Conservation (phyloP, 2,329 filamentous ascomycete species). For the Blastomyces parvus region DNA sequence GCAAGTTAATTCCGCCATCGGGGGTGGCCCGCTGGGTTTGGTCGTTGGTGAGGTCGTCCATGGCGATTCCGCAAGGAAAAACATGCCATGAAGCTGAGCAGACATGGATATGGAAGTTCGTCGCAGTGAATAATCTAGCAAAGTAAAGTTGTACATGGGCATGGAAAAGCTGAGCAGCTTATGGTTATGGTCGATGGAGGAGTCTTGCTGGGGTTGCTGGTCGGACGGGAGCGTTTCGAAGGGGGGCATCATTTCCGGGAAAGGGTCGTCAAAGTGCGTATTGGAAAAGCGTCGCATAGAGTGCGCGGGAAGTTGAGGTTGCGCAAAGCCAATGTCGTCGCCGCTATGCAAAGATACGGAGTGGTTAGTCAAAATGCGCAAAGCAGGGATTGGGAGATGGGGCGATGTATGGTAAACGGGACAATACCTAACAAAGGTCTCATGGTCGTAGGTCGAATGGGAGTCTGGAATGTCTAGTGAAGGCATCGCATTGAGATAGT, state of each 20-base stretch:
- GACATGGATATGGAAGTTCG: conserved; percentile 48
- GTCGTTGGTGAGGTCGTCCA: conserved; percentile 48
- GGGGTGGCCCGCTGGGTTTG: conserved; percentile 45
- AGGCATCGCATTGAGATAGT: conserved; percentile 42
- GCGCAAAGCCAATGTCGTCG: conserved; percentile 44
- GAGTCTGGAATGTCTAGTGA: conserved; percentile 49
- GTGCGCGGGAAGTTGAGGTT: conserved; percentile 30
- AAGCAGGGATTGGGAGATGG: conserved; percentile 15
- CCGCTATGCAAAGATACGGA: conserved; percentile 30
- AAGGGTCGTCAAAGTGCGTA: conserved; percentile 41
- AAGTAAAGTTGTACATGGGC: conserved; percentile 50
- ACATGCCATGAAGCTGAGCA: conserved; percentile 59
- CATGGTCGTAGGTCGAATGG: conserved; percentile 51
- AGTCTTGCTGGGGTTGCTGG: conserved; percentile 39
- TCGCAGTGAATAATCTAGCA: conserved; percentile 52
- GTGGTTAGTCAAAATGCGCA: conserved; percentile 13
- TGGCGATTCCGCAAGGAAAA: conserved; percentile 57
- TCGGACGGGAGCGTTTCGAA: conserved; percentile 38
- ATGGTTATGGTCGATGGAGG: conserved; percentile 55
- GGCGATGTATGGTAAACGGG: conserved; percentile 12
- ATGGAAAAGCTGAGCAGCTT: conserved; percentile 66
- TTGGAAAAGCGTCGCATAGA: conserved; percentile 43
- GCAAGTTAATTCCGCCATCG: conserved; percentile 69
- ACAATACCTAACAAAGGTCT: conserved; percentile 51
- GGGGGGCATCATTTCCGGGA: conserved; percentile 36